Percentiles rank a stretch among this genome's conserved stretches.
Evolutionary conservation across 768 basidiomycete species (phyloP).

Genomic region (Lyophyllum shimeji): DNA sequence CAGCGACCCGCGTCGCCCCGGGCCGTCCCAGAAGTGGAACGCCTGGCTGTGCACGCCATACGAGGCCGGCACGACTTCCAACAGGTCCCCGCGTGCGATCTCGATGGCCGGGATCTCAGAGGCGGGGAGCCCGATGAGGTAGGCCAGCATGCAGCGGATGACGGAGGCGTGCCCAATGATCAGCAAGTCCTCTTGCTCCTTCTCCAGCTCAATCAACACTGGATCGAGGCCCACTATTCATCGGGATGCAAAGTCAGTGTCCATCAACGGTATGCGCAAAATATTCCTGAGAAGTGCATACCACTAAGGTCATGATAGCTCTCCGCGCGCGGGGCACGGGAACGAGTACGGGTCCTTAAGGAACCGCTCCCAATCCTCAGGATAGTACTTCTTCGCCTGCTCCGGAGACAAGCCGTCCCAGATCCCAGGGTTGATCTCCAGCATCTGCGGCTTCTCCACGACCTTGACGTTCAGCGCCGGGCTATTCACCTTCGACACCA

Average conservation of each 20-base stretch:
- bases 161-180: conserved; percentile 98
- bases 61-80: conserved; percentile 87
- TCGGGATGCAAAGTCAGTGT: conserved; percentile 8
- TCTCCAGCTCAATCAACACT: conserved; percentile 88
- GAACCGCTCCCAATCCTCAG: conserved; percentile 93
- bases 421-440: conserved; percentile 96
- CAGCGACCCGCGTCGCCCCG: conserved; percentile 53
- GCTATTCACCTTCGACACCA: conserved; percentile 10
- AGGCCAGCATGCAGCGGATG: conserved; percentile 92
- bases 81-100: conserved; percentile 93
- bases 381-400: conserved; percentile 86
- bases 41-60: conserved; percentile 91
- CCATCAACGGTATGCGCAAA: no score
- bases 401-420: conserved; percentile 96
- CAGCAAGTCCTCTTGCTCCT: conserved; percentile 90
- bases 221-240: conserved; percentile 98
- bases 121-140: conserved; percentile 91
- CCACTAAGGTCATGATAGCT: conserved; percentile 95
- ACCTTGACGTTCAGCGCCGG: conserved; percentile 66
- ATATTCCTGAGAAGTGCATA: conserved; percentile 28
- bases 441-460: conserved; percentile 94
- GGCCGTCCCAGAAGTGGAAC: conserved; percentile 91
- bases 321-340: conserved; percentile 90
- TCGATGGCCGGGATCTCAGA: conserved; percentile 98
- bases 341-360: conserved; percentile 90